Conservation (phyloP, 2,329 filamentous ascomycete genomes). For the Xylariaceae sp. region DNA sequence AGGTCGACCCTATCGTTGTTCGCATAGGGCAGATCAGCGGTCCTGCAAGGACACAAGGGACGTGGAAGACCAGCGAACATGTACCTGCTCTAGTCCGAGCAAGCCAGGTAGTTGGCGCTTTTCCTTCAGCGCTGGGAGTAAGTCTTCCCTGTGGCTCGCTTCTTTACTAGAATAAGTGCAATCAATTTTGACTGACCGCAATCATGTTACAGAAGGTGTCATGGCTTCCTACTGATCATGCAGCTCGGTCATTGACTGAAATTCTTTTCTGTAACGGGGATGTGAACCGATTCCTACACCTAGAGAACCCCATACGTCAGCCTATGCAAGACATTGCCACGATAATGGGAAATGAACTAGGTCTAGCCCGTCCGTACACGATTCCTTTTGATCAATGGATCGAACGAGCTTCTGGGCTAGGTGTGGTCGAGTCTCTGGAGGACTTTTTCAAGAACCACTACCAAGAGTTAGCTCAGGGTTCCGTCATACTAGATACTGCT, state of each 20-base stretch:
- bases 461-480: conserved; percentile 25
- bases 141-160: too few relatives aligned
- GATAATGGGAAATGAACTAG: conserved; percentile 28
- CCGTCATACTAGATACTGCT: conserved; percentile 32
- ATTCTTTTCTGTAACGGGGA: too few relatives aligned
- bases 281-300: conserved; percentile 34
- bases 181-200: too few relatives aligned
- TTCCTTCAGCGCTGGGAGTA: conserved; percentile 11
- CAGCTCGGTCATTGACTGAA: too few relatives aligned
- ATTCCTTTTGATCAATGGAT: conserved; percentile 29
- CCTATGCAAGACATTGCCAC: conserved; percentile 27
- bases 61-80: conserved; percentile 55
- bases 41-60: conserved; percentile 45
- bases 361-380: conserved; percentile 2
- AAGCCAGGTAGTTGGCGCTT: conserved; percentile 43
- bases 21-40: conserved; percentile 55
- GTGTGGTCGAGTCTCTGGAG: conserved; percentile 24
- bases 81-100: conserved; percentile 52
- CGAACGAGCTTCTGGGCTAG: conserved; percentile 9
- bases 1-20: conserved; percentile 47
- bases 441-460: conserved; percentile 34
- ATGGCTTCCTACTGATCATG: too few relatives aligned
- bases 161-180: too few relatives aligned
- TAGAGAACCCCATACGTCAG: conserved; percentile 34
- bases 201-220: too few relatives aligned